phyloP scores from a whole-genome alignment of 306 rosid genomes.

The Luffa acutangula region DNA sequence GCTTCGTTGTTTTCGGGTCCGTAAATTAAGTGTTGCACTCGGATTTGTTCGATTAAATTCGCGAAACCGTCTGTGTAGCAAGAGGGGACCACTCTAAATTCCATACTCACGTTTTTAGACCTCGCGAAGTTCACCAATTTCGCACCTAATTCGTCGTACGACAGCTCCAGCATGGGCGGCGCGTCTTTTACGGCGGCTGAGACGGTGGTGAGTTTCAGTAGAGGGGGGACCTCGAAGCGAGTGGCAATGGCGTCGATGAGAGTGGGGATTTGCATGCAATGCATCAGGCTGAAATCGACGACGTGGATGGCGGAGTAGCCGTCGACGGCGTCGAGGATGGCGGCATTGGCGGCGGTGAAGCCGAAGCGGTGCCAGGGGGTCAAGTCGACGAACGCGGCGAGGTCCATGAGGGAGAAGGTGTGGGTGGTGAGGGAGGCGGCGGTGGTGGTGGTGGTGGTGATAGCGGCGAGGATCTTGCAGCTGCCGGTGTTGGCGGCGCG shows the following conservation, averaged over 20 bases:
- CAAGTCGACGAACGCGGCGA: constrained; percentile 75
- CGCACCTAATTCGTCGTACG: constrained; percentile 60
- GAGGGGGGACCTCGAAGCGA: constrained; percentile 53
- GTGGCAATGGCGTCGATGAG: constrained; percentile 67
- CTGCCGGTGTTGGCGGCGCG: constrained; percentile 58
- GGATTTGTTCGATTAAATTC: constrained; percentile 46
- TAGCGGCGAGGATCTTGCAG: constrained; percentile 43
- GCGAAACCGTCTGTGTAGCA: constrained; percentile 55
- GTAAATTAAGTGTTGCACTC: constrained; percentile 48
- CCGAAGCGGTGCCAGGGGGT: constrained; percentile 95
- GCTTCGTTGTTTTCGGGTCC: constrained; percentile 36
- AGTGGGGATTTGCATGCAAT: constrained; percentile 97
- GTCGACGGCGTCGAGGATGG: constrained; percentile 62
- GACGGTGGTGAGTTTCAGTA: constrained; percentile 67
- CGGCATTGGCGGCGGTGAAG: constrained; percentile 69
- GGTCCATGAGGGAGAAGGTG: constrained; percentile 63
- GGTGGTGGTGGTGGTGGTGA: constrained; percentile 21
- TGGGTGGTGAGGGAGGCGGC: constrained; percentile 30
- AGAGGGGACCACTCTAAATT: constrained; percentile 55
- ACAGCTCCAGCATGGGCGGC: constrained; percentile 63
- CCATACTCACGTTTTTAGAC: constrained; percentile 46
- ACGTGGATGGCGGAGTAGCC: constrained; percentile 63
- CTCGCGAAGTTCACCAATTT: constrained; percentile 68
- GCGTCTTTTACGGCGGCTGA: constrained; percentile 19
- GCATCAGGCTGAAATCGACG: constrained; percentile 66